Conservation (phyloP, 2,329 filamentous ascomycete genomes). For the Ilyonectria mors-panacis region DNA sequence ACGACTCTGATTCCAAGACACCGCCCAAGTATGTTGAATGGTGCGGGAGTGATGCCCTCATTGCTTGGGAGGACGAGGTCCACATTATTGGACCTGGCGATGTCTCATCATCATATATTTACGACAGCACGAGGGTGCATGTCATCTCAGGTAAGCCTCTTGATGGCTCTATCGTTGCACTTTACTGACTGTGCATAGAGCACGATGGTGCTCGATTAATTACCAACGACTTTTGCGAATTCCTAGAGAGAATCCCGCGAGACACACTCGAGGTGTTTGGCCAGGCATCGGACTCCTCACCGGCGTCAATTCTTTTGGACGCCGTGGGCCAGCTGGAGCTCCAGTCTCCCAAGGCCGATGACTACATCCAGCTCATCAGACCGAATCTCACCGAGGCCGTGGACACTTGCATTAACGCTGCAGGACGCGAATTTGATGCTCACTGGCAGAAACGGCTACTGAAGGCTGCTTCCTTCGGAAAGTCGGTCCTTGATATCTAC, state of each 20-base stretch:
- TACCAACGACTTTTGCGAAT: constrained; percentile 96
- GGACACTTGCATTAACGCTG: constrained; percentile 92
- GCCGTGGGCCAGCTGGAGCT: constrained; percentile 92
- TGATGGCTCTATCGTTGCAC: fast-evolving
- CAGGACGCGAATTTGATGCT: constrained; percentile 90
- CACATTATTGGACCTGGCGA: constrained; percentile 92
- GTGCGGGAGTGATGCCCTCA: constrained; percentile 95
- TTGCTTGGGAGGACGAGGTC: constrained; percentile 98
- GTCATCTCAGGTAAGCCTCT: constrained; percentile 79
- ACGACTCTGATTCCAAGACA: constrained; percentile 89
- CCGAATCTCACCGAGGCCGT: constrained; percentile 92
- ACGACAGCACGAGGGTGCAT: constrained; percentile 91
- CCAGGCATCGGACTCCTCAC: constrained; percentile 87
- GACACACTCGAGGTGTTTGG: constrained; percentile 92
- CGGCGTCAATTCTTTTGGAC: constrained; percentile 93
- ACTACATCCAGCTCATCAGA: constrained; percentile 95
- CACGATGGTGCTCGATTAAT: constrained; percentile 90
- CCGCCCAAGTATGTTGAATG: constrained; percentile 91
- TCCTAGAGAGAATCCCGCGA: constrained; percentile 92
- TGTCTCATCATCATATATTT: constrained; percentile 83
- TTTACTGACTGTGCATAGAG: constrained; percentile 58
- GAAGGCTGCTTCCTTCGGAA: constrained; percentile 97
- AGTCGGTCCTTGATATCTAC: constrained; percentile 96
- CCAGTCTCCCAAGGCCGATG: constrained; percentile 96
- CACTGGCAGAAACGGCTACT: constrained; percentile 96